Conservation (phyloP, 2,329 filamentous ascomycete genomes). For the Didymella pinodella region DNA sequence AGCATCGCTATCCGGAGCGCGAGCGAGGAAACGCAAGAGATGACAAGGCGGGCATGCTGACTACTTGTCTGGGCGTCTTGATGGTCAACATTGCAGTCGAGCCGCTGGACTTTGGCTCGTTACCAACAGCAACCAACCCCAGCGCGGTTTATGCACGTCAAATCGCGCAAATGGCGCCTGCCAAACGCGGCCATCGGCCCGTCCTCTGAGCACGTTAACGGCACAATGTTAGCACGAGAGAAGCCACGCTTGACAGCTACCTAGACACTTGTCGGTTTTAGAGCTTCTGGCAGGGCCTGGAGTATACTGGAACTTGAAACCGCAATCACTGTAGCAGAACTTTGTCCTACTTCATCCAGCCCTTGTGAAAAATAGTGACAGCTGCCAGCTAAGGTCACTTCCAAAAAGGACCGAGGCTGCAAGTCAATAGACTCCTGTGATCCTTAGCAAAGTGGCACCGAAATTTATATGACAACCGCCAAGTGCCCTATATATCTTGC, state of each 20-base stretch:
- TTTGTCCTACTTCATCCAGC: too few species aligned
- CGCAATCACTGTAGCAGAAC: too few species aligned
- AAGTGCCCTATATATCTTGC: too few species aligned
- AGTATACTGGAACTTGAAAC: neutral
- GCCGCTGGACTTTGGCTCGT: neutral
- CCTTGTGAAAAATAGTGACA: too few species aligned
- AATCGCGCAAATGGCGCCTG: slow-evolving; percentile 13
- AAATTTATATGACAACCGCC: too few species aligned
- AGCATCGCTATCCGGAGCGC: neutral
- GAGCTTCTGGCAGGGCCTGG: neutral
- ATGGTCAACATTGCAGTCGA: neutral
- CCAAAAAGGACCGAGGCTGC: too few species aligned
- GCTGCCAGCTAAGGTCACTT: too few species aligned
- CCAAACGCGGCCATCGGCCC: slow-evolving; percentile 8
- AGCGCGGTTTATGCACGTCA: slow-evolving; percentile 9
- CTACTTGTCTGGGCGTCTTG: neutral
- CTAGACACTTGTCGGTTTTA: neutral
- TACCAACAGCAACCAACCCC: neutral
- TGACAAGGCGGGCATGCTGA: neutral
- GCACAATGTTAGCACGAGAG: neutral
- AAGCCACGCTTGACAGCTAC: neutral
- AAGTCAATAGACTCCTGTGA: too few species aligned
- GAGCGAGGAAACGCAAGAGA: neutral
- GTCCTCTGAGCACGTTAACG: neutral
- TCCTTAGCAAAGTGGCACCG: too few species aligned